phyloP scores from a whole-genome alignment of 257 asterid genomes.

The Lycium ferocissimum region DNA sequence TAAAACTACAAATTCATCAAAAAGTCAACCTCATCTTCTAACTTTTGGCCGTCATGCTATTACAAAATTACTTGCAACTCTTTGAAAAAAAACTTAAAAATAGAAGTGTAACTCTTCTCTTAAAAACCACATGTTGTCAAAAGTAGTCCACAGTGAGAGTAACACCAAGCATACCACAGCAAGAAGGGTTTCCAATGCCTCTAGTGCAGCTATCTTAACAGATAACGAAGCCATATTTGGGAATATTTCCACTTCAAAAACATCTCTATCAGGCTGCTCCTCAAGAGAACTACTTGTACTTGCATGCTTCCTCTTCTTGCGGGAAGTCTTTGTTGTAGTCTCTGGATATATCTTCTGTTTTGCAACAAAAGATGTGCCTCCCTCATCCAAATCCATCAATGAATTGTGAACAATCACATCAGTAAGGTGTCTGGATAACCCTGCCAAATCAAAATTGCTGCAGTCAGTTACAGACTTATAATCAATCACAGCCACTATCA shows the following conservation, averaged over 20 bases:
- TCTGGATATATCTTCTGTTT: slow-evolving; percentile 50
- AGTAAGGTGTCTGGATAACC: slow-evolving; percentile 61
- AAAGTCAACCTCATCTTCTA: neutral
- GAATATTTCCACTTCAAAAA: slow-evolving; percentile 47
- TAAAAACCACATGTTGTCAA: neutral
- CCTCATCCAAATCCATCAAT: slow-evolving; percentile 61
- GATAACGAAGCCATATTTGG: slow-evolving; percentile 51
- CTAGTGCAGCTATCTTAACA: slow-evolving; percentile 82
- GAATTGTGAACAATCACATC: slow-evolving; percentile 64
- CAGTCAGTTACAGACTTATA: neutral
- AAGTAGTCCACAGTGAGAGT: slow-evolving; percentile 11
- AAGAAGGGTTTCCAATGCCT: slow-evolving; percentile 78
- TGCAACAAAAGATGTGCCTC: slow-evolving; percentile 40
- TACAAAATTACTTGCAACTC: neutral
- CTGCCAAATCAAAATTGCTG: slow-evolving; percentile 46
- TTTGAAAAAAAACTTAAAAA: neutral
- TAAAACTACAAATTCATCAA: neutral
- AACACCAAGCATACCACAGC: slow-evolving; percentile 60
- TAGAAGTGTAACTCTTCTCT: neutral
- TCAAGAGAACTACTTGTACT: slow-evolving; percentile 42
- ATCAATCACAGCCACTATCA: slow-evolving; percentile 17
- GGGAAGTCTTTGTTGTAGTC: slow-evolving; percentile 40
- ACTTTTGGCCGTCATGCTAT: neutral
- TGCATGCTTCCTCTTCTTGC: slow-evolving; percentile 83
- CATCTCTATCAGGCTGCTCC: slow-evolving; percentile 53